Conservation (phyloP, 306 rosid genomes). For the Begonia fuchsioides region DNA sequence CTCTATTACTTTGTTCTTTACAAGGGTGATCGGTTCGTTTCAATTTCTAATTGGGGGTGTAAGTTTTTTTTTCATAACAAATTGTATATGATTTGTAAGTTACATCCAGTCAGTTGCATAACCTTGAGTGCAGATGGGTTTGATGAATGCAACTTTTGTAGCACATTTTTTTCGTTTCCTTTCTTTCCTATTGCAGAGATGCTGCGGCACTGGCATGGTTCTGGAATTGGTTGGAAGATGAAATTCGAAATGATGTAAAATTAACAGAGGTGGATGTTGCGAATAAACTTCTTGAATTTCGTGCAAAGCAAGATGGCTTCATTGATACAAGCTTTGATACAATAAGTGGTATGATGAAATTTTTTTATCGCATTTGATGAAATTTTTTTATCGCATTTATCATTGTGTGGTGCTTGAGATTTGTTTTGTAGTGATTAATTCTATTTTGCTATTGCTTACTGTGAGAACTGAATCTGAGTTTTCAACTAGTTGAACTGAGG, state of each 20-base stretch:
- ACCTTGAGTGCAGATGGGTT: not conserved
- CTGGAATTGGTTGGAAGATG: slow-evolving; percentile 87
- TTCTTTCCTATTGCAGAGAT: slow-evolving; percentile 43
- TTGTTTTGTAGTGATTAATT: not conserved
- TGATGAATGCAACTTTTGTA: not conserved
- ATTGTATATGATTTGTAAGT: not conserved
- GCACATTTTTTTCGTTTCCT: not conserved
- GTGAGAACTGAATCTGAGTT: too few relatives aligned
- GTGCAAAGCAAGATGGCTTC: slow-evolving; percentile 78
- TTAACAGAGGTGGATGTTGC: slow-evolving; percentile 74
- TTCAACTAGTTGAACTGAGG: too few relatives aligned
- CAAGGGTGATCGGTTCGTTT: too few relatives aligned
- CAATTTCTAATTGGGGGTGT: too few relatives aligned
- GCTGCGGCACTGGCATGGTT: slow-evolving; percentile 86
- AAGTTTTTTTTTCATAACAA: too few relatives aligned
- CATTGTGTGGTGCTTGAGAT: not conserved
- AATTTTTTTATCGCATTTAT: not conserved
- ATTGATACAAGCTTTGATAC: slow-evolving; percentile 90
- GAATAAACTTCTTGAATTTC: slow-evolving; percentile 80
- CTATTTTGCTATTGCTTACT: too few relatives aligned
- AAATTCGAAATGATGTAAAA: slow-evolving; percentile 37
- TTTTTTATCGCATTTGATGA: not conserved
- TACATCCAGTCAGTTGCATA: not conserved
- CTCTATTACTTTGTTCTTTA: not conserved
- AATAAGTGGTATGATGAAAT: slow-evolving; percentile 46